phyloP scores from a whole-genome alignment of 2,329 filamentous ascomycete genomes.

The Monilinia polystroma region DNA sequence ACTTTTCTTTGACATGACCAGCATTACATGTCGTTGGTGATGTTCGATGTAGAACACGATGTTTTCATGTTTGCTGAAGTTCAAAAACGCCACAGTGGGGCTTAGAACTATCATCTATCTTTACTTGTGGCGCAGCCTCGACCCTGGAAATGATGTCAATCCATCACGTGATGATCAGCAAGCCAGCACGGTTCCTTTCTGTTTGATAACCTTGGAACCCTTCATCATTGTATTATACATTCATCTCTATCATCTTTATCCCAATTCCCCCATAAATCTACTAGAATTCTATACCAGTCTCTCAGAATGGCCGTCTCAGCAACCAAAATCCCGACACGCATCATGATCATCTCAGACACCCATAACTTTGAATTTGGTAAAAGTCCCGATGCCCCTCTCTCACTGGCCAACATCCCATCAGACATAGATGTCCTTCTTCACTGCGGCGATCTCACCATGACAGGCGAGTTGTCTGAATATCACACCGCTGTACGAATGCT shows the following conservation, averaged over 20 bases:
- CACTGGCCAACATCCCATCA: constrained; percentile 35
- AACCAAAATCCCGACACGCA: constrained; percentile 30
- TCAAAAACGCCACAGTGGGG: no score
- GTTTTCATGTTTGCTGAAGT: no score
- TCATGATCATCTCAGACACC: constrained; percentile 38
- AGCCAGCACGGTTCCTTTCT: neutral
- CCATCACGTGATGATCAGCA: neutral
- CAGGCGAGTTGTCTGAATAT: constrained; percentile 35
- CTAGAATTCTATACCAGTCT: neutral
- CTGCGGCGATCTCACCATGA: constrained; percentile 43
- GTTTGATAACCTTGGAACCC: neutral
- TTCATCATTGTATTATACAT: neutral
- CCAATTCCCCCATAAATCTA: neutral
- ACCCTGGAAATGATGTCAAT: no score
- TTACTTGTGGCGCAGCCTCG: no score
- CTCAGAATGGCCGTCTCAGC: constrained; percentile 10
- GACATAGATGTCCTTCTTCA: constrained; percentile 42
- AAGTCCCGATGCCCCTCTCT: constrained; percentile 28
- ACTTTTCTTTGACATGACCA: no score
- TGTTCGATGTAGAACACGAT: no score
- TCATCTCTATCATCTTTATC: neutral
- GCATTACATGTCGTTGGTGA: no score
- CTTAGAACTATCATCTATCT: no score
- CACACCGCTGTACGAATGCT: constrained; percentile 32
- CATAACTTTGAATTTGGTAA: constrained; percentile 34